Evolutionary conservation across 1,284 basidiomycete species (phyloP).

Genomic region (Leccinum pachyderme): DNA sequence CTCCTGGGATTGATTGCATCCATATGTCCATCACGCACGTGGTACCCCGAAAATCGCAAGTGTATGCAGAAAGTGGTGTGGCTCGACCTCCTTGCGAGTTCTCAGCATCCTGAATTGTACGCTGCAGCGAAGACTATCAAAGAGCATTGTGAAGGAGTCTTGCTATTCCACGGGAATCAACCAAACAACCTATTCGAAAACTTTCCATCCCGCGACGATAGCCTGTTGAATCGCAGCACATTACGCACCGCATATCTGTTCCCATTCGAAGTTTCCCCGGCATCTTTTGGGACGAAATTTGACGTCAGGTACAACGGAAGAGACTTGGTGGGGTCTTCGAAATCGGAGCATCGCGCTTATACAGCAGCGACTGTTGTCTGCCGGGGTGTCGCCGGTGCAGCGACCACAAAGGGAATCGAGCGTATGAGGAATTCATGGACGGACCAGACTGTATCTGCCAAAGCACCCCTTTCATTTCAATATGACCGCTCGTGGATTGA

Average conservation of each 20-base stretch:
- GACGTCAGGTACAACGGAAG: constrained; percentile 12
- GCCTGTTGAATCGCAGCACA: constrained; percentile 16
- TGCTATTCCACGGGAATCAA: constrained; percentile 3
- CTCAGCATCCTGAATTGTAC: constrained; percentile 36
- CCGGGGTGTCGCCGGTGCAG: background rate
- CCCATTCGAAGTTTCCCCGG: constrained; percentile 1
- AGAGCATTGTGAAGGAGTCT: constrained; percentile 23
- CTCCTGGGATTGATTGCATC: constrained; percentile 36
- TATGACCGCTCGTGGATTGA: constrained; percentile 22
- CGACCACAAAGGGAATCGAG: background rate
- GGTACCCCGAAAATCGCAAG: constrained; percentile 34
- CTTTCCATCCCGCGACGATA: constrained; percentile 6
- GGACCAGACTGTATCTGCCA: background rate
- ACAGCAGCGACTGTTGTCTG: constrained; percentile 7
- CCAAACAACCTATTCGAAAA: background rate
- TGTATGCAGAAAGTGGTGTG: constrained; percentile 36
- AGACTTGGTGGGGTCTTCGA: constrained; percentile 1
- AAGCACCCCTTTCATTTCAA: constrained; percentile 7
- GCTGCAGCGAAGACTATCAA: constrained; percentile 28
- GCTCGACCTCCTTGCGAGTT: constrained; percentile 18
- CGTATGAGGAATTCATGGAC: constrained; percentile 11
- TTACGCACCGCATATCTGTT: constrained; percentile 7
- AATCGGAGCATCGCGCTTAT: constrained; percentile 14
- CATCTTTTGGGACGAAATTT: background rate
- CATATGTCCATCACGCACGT: constrained; percentile 37